These are phyloP conservation scores for Lichina pygmaea DNA, from an alignment of 495 filamentous ascomycete species.

Conservation along the genomic window DNA sequence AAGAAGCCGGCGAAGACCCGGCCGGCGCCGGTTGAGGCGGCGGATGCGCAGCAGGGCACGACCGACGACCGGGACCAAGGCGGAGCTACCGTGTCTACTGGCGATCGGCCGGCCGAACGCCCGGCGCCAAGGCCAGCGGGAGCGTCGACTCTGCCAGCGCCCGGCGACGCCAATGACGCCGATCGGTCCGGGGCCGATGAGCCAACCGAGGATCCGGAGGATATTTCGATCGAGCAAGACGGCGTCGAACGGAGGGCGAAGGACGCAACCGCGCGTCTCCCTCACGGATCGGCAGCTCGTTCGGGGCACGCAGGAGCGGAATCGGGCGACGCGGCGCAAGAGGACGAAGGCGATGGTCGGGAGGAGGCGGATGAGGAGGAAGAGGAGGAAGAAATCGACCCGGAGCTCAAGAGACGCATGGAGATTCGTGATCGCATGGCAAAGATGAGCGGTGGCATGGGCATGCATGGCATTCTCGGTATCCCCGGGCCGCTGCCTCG, in stretches of 20 bases:
- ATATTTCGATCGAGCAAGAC: background rate
- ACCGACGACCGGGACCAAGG: background rate
- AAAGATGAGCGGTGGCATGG: slow-evolving; percentile 96
- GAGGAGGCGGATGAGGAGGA: slow-evolving; percentile 41
- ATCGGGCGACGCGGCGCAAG: slow-evolving; percentile 10
- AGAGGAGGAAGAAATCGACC: slow-evolving; percentile 77
- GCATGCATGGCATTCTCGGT: slow-evolving; percentile 85
- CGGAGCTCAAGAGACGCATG: slow-evolving; percentile 61
- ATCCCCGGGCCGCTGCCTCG: slow-evolving; percentile 38
- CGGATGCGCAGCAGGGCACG: background rate
- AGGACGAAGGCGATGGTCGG: slow-evolving; percentile 22
- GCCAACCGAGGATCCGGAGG: slow-evolving; percentile 10
- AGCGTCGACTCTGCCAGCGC: background rate
- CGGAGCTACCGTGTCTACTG: background rate
- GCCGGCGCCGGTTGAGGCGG: slow-evolving; percentile 21
- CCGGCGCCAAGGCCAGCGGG: background rate
- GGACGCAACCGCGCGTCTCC: too few species aligned
- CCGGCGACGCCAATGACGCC: slow-evolving; percentile 69
- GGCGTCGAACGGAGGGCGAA: background rate
- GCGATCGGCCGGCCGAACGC: background rate
- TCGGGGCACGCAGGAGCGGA: background rate
- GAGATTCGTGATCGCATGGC: slow-evolving; percentile 88
- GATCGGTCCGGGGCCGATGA: slow-evolving; percentile 53
- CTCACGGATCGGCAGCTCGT: too few species aligned
- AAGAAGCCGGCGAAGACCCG: slow-evolving; percentile 50